phyloP scores from a whole-genome alignment of 2,329 filamentous ascomycete genomes.

The Sclerotinia glacialis region DNA sequence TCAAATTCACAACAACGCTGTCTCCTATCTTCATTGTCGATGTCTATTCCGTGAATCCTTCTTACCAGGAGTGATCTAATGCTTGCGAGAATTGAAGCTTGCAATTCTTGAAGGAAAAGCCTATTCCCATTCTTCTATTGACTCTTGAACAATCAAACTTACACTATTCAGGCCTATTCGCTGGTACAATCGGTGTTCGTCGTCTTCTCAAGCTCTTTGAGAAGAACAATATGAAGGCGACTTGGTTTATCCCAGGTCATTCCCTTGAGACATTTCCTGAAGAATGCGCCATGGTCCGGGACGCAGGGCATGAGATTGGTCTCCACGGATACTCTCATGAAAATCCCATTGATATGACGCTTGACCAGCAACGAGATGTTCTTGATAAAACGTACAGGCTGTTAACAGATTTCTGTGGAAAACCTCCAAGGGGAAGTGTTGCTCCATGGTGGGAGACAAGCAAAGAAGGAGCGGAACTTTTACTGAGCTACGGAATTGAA shows the following conservation, averaged over 20 bases:
- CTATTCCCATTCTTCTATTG: neutral
- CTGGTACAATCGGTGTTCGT: slow-evolving; percentile 63
- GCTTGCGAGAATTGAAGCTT: neutral
- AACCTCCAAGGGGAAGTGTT: slow-evolving; percentile 68
- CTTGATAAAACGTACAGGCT: slow-evolving; percentile 71
- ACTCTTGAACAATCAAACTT: neutral
- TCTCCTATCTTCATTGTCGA: neutral
- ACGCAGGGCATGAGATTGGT: slow-evolving; percentile 62
- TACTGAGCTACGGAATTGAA: slow-evolving; percentile 65
- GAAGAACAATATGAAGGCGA: slow-evolving; percentile 69
- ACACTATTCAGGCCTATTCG: slow-evolving; percentile 54
- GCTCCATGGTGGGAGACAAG: slow-evolving; percentile 75
- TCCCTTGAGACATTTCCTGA: slow-evolving; percentile 64
- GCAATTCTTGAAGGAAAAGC: neutral
- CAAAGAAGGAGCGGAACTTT: slow-evolving; percentile 62
- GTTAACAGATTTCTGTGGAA: slow-evolving; percentile 68
- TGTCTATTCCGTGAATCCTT: neutral
- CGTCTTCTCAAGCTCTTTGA: slow-evolving; percentile 68
- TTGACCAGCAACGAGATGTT: slow-evolving; percentile 73
- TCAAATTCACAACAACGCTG: neutral
- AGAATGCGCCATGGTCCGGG: slow-evolving; percentile 59
- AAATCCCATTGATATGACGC: slow-evolving; percentile 66
- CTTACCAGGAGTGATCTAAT: neutral
- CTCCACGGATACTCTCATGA: slow-evolving; percentile 74
- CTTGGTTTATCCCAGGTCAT: slow-evolving; percentile 64